phyloP scores from a whole-genome alignment of 2,329 filamentous ascomycete genomes.

The Aspergillus phoenicis region DNA sequence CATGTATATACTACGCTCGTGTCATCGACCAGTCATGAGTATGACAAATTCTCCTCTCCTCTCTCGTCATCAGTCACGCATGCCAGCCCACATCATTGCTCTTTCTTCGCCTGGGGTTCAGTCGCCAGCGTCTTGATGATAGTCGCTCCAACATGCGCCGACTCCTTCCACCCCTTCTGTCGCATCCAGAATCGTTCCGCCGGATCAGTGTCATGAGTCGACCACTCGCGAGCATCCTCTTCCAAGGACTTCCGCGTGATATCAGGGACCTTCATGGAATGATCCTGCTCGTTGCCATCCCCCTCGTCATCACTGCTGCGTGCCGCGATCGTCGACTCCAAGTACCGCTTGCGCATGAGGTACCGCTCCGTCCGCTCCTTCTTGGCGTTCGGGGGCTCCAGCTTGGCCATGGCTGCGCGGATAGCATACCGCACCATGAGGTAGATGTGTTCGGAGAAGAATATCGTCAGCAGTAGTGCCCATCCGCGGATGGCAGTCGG shows the following conservation, averaged over 20 bases:
- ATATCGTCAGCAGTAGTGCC: constrained; percentile 77
- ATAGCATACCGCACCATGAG: constrained; percentile 75
- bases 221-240: constrained; percentile 44
- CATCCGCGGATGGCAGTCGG: constrained; percentile 71
- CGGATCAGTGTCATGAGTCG: constrained; percentile 35
- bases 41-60: not conserved
- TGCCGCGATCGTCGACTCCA: constrained; percentile 53
- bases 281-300: constrained; percentile 18
- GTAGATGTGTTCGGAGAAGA: constrained; percentile 88
- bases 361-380: constrained; percentile 83
- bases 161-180: constrained; percentile 49
- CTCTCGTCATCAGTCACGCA: not conserved
- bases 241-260: constrained; percentile 44
- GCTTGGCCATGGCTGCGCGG: constrained; percentile 70
- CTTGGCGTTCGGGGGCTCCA: constrained; percentile 84
- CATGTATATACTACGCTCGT: not conserved
- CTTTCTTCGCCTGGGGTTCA: constrained; percentile 36
- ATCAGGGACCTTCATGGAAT: constrained; percentile 24
- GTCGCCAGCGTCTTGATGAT: constrained; percentile 42
- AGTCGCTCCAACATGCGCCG: constrained; percentile 41
- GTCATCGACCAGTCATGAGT: not conserved
- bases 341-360: constrained; percentile 73
- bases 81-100: constrained; percentile 26
- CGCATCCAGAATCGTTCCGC: constrained; percentile 48
- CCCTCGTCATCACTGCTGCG: constrained; percentile 29